Percentiles rank a stretch among this genome's conserved stretches.
These are phyloP conservation scores for Elongisporangium undulatum DNA, from an alignment of 352 stramenopile species.

Conservation along the genomic window DNA sequence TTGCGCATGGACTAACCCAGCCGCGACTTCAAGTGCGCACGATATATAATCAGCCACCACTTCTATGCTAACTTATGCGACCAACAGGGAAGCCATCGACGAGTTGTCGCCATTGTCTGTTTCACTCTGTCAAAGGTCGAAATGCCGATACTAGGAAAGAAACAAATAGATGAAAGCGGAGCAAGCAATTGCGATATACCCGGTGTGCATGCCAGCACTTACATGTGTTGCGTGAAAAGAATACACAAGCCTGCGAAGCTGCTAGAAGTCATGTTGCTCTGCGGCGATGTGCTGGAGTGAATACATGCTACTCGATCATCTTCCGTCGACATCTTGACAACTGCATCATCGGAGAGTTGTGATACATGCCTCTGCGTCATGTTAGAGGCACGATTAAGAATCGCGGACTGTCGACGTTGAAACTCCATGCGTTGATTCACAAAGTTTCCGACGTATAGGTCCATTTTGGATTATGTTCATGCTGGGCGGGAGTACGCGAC, in stretches of 20 bases:
- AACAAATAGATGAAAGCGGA: constrained; percentile 29
- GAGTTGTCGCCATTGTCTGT: constrained; percentile 6
- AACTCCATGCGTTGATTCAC: constrained; percentile 15
- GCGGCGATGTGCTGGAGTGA: constrained; percentile 5
- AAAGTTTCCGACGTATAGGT: constrained; percentile 23
- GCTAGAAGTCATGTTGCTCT: constrained; percentile 14
- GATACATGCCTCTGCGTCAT: neutral
- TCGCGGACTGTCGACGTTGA: constrained; percentile 8
- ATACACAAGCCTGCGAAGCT: constrained; percentile 15
- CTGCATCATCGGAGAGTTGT: no score
- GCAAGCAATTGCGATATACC: constrained; percentile 41
- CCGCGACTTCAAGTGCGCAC: constrained; percentile 20
- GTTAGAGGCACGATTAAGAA: neutral
- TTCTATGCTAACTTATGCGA: constrained; percentile 16
- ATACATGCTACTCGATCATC: no score
- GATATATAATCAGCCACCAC: constrained; percentile 19
- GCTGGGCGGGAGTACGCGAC: no score
- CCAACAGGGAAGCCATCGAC: constrained; percentile 2
- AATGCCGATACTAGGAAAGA: constrained; percentile 25
- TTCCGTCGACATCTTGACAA: no score
- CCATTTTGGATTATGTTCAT: constrained; percentile 17
- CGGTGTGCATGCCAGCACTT: constrained; percentile 28
- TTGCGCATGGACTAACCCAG: constrained; percentile 14
- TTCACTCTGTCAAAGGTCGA: constrained; percentile 8
- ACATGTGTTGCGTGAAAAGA: constrained; percentile 19